phyloP scores from a whole-genome alignment of 2,329 filamentous ascomycete genomes.

The Cladosporium sphaerospermum region DNA sequence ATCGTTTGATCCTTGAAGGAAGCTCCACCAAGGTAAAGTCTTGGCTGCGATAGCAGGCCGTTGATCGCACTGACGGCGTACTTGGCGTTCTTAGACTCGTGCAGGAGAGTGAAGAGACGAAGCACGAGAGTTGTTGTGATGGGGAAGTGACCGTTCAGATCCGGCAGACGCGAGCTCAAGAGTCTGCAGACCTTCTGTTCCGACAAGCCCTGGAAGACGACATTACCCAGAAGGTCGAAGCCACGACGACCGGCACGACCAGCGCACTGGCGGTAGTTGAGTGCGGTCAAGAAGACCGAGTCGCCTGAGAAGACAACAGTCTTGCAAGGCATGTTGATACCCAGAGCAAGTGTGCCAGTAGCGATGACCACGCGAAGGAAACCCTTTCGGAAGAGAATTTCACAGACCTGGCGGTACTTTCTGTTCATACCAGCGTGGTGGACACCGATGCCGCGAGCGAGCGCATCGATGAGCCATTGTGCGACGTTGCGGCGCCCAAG shows the following conservation, averaged over 20 bases:
- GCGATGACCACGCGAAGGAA: slow-evolving; percentile 66
- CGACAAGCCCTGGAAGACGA: slow-evolving; percentile 66
- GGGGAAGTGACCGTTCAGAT: slow-evolving; percentile 71
- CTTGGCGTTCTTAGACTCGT: slow-evolving; percentile 57
- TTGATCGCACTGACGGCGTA: slow-evolving; percentile 59
- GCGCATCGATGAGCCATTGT: slow-evolving; percentile 51
- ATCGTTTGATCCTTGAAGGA: slow-evolving; percentile 63
- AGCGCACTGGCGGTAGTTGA: slow-evolving; percentile 71
- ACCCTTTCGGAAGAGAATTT: slow-evolving; percentile 68
- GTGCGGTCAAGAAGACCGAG: slow-evolving; percentile 63
- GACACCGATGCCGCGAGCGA: slow-evolving; percentile 64
- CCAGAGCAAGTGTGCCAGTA: slow-evolving; percentile 68
- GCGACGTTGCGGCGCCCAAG: slow-evolving; percentile 48
- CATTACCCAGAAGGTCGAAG: slow-evolving; percentile 74
- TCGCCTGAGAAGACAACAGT: slow-evolving; percentile 73
- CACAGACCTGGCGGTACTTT: slow-evolving; percentile 65
- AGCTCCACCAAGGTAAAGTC: slow-evolving; percentile 64
- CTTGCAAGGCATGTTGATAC: slow-evolving; percentile 80
- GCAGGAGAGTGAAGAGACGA: slow-evolving; percentile 59
- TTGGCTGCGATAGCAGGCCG: slow-evolving; percentile 62
- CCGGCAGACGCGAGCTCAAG: slow-evolving; percentile 66
- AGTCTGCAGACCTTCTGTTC: slow-evolving; percentile 58
- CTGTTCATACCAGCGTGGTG: slow-evolving; percentile 78
- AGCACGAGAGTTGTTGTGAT: slow-evolving; percentile 68
- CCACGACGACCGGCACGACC: slow-evolving; percentile 74